These are phyloP conservation scores for Tylopilus plumbeoviolaceoides DNA, from an alignment of 768 basidiomycete species.

Conservation along the genomic window DNA sequence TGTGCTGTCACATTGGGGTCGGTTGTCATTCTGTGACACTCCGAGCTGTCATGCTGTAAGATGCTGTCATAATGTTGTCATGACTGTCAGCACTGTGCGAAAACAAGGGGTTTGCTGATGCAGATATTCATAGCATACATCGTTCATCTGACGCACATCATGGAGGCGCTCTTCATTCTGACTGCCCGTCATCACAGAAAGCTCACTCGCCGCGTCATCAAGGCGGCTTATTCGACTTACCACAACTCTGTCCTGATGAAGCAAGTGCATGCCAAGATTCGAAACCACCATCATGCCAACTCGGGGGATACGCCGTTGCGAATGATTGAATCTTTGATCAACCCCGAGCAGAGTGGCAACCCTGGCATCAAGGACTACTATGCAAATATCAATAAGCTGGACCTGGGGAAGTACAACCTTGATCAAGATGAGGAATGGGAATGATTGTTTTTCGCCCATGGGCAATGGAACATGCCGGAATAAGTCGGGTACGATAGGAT, in stretches of 20 bases:
- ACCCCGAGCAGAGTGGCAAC: background rate
- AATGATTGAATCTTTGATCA: background rate
- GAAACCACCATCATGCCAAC: background rate
- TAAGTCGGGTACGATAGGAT: too few relatives aligned
- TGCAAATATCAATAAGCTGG: background rate
- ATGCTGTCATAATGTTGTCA: too few relatives aligned
- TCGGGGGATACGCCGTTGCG: background rate
- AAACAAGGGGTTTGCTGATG: too few relatives aligned
- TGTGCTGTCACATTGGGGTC: too few relatives aligned
- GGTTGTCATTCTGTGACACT: too few relatives aligned
- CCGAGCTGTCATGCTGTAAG: too few relatives aligned
- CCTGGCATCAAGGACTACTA: background rate
- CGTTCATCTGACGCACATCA: background rate
- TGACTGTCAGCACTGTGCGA: too few relatives aligned
- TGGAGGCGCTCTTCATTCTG: background rate
- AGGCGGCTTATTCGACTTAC: background rate
- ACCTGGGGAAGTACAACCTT: background rate
- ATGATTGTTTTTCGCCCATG: too few relatives aligned
- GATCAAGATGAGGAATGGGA: background rate
- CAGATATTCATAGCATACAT: background rate
- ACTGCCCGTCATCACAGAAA: background rate
- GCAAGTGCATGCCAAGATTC: background rate
- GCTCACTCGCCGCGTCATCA: background rate
- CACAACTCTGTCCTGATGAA: background rate
- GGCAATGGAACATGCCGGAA: too few relatives aligned